Percentiles rank a stretch among this genome's conserved stretches.
Evolutionary conservation across 2,329 filamentous ascomycete genomes (phyloP).

Genomic region (Thyridium curvatum): DNA sequence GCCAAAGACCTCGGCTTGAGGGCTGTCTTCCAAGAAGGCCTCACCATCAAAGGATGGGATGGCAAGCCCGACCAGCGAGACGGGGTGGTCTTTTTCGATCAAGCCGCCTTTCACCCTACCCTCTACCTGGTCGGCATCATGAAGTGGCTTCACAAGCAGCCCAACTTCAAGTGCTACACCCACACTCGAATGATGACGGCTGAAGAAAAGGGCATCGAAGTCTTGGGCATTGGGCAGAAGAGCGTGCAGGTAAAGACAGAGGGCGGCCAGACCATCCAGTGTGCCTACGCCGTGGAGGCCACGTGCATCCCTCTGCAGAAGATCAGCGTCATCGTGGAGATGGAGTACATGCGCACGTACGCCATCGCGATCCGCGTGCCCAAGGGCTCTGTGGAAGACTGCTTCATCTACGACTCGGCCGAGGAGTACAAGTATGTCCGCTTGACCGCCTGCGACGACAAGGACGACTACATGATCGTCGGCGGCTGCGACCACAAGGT

Average conservation of each 20-base stretch:
- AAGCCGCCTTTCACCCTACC: slow-evolving; percentile 52
- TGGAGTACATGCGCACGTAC: slow-evolving; percentile 49
- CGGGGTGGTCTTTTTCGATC: slow-evolving; percentile 36
- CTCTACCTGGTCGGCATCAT: slow-evolving; percentile 47
- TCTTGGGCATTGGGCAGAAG: slow-evolving; percentile 37
- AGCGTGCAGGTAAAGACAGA: slow-evolving; percentile 38
- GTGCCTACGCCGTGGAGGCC: slow-evolving; percentile 43
- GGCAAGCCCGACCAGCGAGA: slow-evolving; percentile 43
- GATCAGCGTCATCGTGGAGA: slow-evolving; percentile 42
- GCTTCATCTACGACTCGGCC: slow-evolving; percentile 47
- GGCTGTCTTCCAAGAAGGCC: slow-evolving; percentile 31
- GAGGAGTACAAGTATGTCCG: slow-evolving; percentile 51
- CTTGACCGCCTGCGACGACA: slow-evolving; percentile 43
- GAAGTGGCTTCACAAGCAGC: slow-evolving; percentile 41
- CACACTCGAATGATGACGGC: slow-evolving; percentile 40
- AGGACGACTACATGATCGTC: slow-evolving; percentile 48
- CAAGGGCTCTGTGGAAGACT: slow-evolving; percentile 44
- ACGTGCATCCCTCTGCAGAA: slow-evolving; percentile 51
- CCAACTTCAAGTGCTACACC: slow-evolving; percentile 47
- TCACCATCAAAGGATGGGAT: slow-evolving; percentile 45
- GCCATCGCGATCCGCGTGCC: slow-evolving; percentile 49
- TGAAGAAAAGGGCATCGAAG: slow-evolving; percentile 38
- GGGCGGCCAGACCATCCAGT: slow-evolving; percentile 37
- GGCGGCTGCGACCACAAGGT: slow-evolving; percentile 54
- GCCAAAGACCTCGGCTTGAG: slow-evolving; percentile 36